Percentiles rank a stretch among this genome's conserved stretches.
These are phyloP conservation scores for Sclerotinia trifoliorum DNA, from an alignment of 2,329 filamentous ascomycete genomes.

Conservation along the genomic window DNA sequence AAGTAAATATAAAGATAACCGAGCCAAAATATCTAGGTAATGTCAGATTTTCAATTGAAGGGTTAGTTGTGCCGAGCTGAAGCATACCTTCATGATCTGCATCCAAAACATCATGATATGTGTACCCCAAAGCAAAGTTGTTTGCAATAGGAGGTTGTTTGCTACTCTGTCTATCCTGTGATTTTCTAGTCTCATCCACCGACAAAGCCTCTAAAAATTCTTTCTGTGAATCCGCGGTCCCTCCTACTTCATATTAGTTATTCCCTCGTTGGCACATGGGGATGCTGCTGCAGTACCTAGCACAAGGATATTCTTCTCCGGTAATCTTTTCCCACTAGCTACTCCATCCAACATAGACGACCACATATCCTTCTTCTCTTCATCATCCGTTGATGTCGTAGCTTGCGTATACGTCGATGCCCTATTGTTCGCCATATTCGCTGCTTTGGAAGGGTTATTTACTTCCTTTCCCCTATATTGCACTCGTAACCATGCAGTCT, in stretches of 20 bases:
- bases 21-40: constrained; percentile 76
- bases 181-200: constrained; percentile 43
- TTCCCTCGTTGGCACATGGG: constrained; percentile 15
- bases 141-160: constrained; percentile 81
- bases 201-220: constrained; percentile 70
- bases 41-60: constrained; percentile 27
- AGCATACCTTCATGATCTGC: constrained; percentile 82
- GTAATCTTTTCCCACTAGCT: constrained; percentile 83
- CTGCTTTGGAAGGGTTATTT: constrained; percentile 20
- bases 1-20: constrained; percentile 84
- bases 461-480: constrained; percentile 23
- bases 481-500: constrained; percentile 21
- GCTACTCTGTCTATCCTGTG: constrained; percentile 52
- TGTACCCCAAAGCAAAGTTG: constrained; percentile 88
- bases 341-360: constrained; percentile 88
- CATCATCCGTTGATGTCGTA: constrained; percentile 52
- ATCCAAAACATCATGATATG: constrained; percentile 91
- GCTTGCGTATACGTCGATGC: constrained; percentile 51
- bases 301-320: constrained; percentile 87
- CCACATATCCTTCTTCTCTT: constrained; percentile 84
- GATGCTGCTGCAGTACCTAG: constrained; percentile 57
- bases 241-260: constrained; percentile 54
- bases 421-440: constrained; percentile 37
- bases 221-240: constrained; percentile 76
- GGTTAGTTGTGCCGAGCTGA: neutral